Evolutionary conservation across 2,329 filamentous ascomycete genomes (phyloP), one percentile per base, ranked within the genome.

Genomic region (Metarhizium sp.): DNA sequence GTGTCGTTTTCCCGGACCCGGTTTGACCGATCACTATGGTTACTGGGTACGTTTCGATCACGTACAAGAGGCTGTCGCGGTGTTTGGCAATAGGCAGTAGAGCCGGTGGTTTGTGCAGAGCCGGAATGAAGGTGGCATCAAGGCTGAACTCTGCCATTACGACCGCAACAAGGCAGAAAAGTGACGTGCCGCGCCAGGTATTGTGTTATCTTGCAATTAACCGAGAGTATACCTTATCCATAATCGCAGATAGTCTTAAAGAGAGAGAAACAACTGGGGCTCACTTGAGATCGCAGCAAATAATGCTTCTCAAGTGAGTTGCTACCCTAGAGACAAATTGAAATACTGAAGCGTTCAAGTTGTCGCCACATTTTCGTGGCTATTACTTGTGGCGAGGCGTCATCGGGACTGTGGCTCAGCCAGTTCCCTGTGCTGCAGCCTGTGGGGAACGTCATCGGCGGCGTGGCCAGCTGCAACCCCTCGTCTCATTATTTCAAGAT

Each of bases 11-110:
- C 46, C 92, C 92, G 29, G 89, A 95, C 4, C 94, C 94, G 1
- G 94, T 97, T 67, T 96, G 91, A 8, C 92, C 94, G 54, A 97
- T 85, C 13, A 97, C 84, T 52, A 97, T 90, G 0, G 89, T 92
- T 56, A 97, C 86, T 0, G 88, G 86, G 60, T 84, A 83, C 7
- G 83, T 91, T 69, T 97, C 92, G 57, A 96, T 81, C 14, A 92
- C 79, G 71, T 96, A 97, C 2, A 96, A 79, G 2, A 99, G 75
- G 54, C 79, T 84, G 55, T 94, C 79, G 59, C 84, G 84, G 63
- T 97, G 87, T 61, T 88, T 87, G 36, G 92, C 84, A 59, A 99
- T 96, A 0, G 94, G 92, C 2, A 99, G 78, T 2, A 96, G 75
- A 7, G 87, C 80, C 4, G 90, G 75, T 1, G 92, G 92, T 66